Evolutionary conservation across 1,284 basidiomycete genomes (phyloP).

Genomic region (Boletus sp.): DNA sequence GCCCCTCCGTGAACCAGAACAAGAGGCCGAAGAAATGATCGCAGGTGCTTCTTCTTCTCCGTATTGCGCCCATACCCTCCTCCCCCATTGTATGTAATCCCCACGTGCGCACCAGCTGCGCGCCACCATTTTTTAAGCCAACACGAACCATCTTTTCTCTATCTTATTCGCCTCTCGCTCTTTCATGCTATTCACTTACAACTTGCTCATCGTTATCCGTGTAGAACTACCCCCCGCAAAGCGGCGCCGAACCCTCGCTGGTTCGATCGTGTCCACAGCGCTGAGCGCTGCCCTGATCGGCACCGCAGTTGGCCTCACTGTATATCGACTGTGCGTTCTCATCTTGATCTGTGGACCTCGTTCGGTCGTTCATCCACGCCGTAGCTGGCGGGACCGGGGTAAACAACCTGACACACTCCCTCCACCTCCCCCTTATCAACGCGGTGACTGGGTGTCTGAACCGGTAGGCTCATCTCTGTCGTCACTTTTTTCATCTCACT

Average conservation of each 20-base stretch:
- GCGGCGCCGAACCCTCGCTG: slow-evolving; percentile 65
- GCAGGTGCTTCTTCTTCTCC: slow-evolving; percentile 41
- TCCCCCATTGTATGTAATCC: slow-evolving; percentile 24
- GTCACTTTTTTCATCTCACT: slow-evolving; percentile 10
- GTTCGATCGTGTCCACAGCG: slow-evolving; percentile 74
- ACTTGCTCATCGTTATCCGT: slow-evolving; percentile 35
- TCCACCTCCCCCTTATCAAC: slow-evolving; percentile 62
- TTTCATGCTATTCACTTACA: slow-evolving; percentile 33
- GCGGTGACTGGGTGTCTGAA: slow-evolving; percentile 49
- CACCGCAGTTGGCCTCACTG: slow-evolving; percentile 76
- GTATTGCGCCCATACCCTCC: neutral
- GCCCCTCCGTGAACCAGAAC: slow-evolving; percentile 33
- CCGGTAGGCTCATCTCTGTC: slow-evolving; percentile 12
- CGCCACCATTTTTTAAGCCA: slow-evolving; percentile 6
- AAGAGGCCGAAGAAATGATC: slow-evolving; percentile 43
- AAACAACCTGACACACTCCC: slow-evolving; percentile 43
- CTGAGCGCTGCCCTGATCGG: slow-evolving; percentile 77
- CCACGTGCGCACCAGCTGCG: slow-evolving; percentile 23
- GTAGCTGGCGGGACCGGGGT: slow-evolving; percentile 64
- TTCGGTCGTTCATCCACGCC: slow-evolving; percentile 5
- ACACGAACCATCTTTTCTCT: slow-evolving; percentile 18
- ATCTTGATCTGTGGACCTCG: neutral
- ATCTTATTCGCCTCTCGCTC: slow-evolving; percentile 24
- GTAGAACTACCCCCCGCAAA: slow-evolving; percentile 55
- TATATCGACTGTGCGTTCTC: slow-evolving; percentile 69